Evolutionary conservation across 2,329 filamentous ascomycete genomes (phyloP).

Genomic region (Apiospora aurea): DNA sequence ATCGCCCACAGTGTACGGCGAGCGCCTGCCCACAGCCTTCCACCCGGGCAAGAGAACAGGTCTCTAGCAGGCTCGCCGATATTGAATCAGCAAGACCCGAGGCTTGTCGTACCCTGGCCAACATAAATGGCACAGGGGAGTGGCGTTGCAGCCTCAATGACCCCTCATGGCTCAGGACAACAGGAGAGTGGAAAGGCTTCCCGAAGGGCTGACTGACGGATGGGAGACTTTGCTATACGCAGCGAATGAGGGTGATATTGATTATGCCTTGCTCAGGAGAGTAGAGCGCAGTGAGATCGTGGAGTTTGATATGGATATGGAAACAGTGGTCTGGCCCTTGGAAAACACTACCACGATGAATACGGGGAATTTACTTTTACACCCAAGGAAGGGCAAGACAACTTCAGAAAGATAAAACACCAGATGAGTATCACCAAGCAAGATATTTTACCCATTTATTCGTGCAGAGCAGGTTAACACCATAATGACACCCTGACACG

Average conservation of each 20-base stretch:
- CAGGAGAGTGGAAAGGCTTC: not conserved
- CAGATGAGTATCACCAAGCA: not conserved
- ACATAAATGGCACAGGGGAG: not conserved
- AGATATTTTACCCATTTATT: too few relatives aligned
- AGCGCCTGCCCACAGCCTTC: slow-evolving; percentile 20
- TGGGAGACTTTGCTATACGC: not conserved
- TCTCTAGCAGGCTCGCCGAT: not conserved
- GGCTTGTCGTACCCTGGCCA: too few relatives aligned
- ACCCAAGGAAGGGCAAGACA: not conserved
- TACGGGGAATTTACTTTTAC: not conserved
- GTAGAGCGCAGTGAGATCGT: not conserved
- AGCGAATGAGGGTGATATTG: too few relatives aligned
- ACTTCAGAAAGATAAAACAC: not conserved
- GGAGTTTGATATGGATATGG: not conserved
- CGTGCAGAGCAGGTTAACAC: too few relatives aligned
- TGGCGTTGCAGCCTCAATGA: not conserved
- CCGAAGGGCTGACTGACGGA: not conserved
- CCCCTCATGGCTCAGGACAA: not conserved
- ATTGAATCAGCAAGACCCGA: not conserved
- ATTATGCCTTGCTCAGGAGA: not conserved
- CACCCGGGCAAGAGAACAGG: slow-evolving; percentile 23
- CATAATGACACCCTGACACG: too few relatives aligned
- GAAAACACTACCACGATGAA: not conserved
- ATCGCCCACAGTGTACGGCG: not conserved
- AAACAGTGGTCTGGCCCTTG: not conserved